Evolutionary conservation across 2,329 filamentous ascomycete genomes (phyloP), one percentile per base, ranked within the genome.

Genomic region (Penicillium palitans): DNA sequence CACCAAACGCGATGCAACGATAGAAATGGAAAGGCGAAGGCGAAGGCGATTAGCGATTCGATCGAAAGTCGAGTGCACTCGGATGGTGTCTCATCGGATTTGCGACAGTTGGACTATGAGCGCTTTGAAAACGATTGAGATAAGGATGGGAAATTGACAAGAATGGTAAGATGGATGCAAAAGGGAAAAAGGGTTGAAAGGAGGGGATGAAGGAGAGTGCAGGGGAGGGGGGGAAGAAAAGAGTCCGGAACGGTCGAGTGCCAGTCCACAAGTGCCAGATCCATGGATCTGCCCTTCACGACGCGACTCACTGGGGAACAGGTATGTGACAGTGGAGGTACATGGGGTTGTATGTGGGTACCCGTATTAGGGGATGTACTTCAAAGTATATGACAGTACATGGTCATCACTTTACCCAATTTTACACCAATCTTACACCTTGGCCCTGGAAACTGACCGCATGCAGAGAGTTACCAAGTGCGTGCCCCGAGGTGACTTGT

Each of bases 231-330:
- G 59, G 57, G 56, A 60, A 59, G 60, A 60, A 66, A 65, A 62
- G 60, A 65, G 64, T 61, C 64, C 61, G 58, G 60, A 60, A 64
- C 65, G 63, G 66, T 67, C 65, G 65, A 64, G 63, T 58, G 51
- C 60, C 60, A 61, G 61, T 58, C 60, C 60, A 64, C 65, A 59
- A 55, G 62, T 66, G 65, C 65, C 64, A 67, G 65, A 67, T 66
- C 65, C 65, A 67, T 67, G 65, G 65, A 65, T 67, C 64, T 66
- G 64, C 61, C 62, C 53, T 53, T 60, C 61, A 63, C 64, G 65
- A 67, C 65, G 65, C 65, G 65, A 65, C 64, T 63, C 45, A 58
- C 37, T 45, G 25, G 55, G 57, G 49, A 53, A 67, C 62, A 13
- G 33, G 54, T 58, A 51, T 42, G 59, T 46, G 12, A 47, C 47